These are phyloP conservation scores for Septoria petroselini DNA, from an alignment of 2,329 filamentous ascomycete genomes.

Conservation along the genomic window DNA sequence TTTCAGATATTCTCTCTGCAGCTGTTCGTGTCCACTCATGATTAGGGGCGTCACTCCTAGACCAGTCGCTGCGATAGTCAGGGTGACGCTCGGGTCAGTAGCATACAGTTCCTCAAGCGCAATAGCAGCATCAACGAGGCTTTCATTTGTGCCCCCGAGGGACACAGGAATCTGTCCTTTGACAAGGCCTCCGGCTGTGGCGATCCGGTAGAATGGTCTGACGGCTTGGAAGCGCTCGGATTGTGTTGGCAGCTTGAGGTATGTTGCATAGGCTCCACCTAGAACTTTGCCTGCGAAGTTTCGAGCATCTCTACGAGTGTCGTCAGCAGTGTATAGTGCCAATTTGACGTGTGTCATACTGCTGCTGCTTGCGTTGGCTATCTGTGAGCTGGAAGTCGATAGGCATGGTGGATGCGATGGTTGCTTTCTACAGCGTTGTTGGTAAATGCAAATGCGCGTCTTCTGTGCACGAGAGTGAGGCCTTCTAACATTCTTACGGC, in stretches of 20 bases:
- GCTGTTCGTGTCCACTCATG: slow-evolving; percentile 44
- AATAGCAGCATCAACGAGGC: slow-evolving; percentile 50
- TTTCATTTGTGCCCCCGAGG: slow-evolving; percentile 48
- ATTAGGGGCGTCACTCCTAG: slow-evolving; percentile 54
- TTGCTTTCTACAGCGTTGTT: no score
- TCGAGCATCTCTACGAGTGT: slow-evolving; percentile 21
- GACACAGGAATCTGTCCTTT: slow-evolving; percentile 47
- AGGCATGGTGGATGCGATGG: slow-evolving; percentile 2
- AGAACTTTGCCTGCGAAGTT: slow-evolving; percentile 34
- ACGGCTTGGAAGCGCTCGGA: slow-evolving; percentile 49
- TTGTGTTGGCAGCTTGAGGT: slow-evolving; percentile 29
- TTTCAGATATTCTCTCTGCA: slow-evolving; percentile 45
- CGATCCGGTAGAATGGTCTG: slow-evolving; percentile 47
- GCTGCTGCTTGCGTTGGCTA: slow-evolving; percentile 9
- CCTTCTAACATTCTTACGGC: no score
- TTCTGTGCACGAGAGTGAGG: no score
- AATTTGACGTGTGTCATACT: neutral
- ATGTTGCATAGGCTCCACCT: slow-evolving; percentile 29
- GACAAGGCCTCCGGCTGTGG: slow-evolving; percentile 47
- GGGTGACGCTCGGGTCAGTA: slow-evolving; percentile 49
- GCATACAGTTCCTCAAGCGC: slow-evolving; percentile 54
- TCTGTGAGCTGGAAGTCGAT: slow-evolving; percentile 14
- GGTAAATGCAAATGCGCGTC: no score
- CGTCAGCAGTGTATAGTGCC: neutral
- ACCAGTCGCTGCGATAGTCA: slow-evolving; percentile 54